Evolutionary conservation across 176 grass and related monocot species (phyloP), one percentile per base, ranked within the genome.

Genomic region (Poa pratensis): DNA sequence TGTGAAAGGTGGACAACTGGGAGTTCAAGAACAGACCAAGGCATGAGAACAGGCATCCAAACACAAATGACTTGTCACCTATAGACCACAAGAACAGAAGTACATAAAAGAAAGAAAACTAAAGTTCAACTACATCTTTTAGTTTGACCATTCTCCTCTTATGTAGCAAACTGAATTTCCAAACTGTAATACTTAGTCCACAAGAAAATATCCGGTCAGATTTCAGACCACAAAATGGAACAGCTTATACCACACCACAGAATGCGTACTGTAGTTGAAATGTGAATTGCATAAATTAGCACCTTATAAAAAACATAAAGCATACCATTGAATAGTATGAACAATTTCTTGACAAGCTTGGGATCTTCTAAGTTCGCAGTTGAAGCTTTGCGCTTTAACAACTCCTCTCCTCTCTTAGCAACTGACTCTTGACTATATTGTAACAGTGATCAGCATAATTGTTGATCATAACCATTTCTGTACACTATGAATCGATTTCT

Each of bases 331-430:
- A 97, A 95, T 71, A 95, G 62, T 64, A 78, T 87, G 54, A 97
- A 94, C 80, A 97, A 77, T 89, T 51, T 92, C 81, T 90, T 93
- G 48, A 97, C 88, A 48, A 97, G 87, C 78, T 88, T 73, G 39
- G 80, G 58, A 87, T 97, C 92, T 77, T 97, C 95, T 88, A 94
- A 82, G 87, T 94, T 94, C 61, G 88, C 90, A 61, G 78, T 71
- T 78, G 92, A 90, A 93, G 90, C 76, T 82, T 85, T 87, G 40
- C 90, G 90, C 75, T 94, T 97, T 75, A 94, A 88, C 13, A 97
- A 85, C 74, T 86, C 90, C 7, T 97, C 95, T 82, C 88, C 95
- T 94, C 85, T 94, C 90, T 92, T 97, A 88, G 78, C 57, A 91
- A 97, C 95, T 78, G 95, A 74, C 62, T 94, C 95, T 89, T 93